Percentiles rank a stretch among this genome's conserved stretches.
These are phyloP conservation scores for Pythium biforme DNA, from an alignment of 352 stramenopile genomes.

Conservation along the genomic window DNA sequence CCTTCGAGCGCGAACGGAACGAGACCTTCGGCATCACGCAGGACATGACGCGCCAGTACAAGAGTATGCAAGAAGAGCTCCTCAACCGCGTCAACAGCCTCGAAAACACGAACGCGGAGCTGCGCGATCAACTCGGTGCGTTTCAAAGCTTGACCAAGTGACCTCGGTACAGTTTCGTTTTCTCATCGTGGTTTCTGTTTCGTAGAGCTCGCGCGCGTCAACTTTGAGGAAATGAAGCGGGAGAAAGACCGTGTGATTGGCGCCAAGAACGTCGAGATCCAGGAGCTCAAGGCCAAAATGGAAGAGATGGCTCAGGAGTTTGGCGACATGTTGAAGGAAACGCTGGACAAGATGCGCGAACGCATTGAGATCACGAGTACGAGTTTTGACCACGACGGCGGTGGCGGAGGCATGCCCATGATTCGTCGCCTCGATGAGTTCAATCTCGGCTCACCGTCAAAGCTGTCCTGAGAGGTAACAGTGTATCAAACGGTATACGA, in stretches of 20 bases:
- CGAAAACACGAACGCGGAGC: slow-evolving; percentile 91
- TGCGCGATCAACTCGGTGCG: slow-evolving; percentile 89
- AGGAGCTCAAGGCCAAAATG: slow-evolving; percentile 92
- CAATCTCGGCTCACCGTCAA: slow-evolving; percentile 64
- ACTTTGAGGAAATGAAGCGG: slow-evolving; percentile 88
- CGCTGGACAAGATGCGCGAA: slow-evolving; percentile 93
- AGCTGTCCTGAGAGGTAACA: slow-evolving; percentile 16
- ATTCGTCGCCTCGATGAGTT: slow-evolving; percentile 87
- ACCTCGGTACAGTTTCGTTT: not conserved
- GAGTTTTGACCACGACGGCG: slow-evolving; percentile 81
- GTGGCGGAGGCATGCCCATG: slow-evolving; percentile 49
- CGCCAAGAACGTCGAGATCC: slow-evolving; percentile 88
- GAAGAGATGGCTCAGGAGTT: slow-evolving; percentile 95
- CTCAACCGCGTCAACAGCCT: slow-evolving; percentile 85
- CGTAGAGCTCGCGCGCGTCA: slow-evolving; percentile 77
- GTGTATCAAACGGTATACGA: too few relatives aligned
- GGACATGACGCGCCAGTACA: slow-evolving; percentile 97
- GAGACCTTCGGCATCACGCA: slow-evolving; percentile 92
- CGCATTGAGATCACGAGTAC: slow-evolving; percentile 92
- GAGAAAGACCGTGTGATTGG: slow-evolving; percentile 91
- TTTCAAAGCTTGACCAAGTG: not conserved
- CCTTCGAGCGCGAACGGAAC: slow-evolving; percentile 85
- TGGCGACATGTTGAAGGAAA: slow-evolving; percentile 94
- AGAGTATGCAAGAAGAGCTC: slow-evolving; percentile 94
- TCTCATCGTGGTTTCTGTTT: not conserved